Evolutionary conservation across 345 rosid species (phyloP).

Genomic region (Lenwebbia sp.): DNA sequence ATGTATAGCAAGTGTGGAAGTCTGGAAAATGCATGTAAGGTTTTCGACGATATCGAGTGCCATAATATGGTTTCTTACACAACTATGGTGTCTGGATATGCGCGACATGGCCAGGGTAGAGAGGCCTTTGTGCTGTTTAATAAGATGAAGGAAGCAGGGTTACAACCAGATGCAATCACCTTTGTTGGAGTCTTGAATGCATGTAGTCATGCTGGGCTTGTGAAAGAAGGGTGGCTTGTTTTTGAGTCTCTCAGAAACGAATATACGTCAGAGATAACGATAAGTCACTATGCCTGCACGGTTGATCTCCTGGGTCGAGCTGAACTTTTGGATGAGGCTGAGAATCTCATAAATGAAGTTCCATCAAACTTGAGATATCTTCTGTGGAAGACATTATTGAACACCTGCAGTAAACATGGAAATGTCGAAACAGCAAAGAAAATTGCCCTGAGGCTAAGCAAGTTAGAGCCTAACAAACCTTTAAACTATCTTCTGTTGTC

Average conservation of each 20-base stretch:
- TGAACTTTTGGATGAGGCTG: background rate
- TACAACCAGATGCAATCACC: slow-evolving; percentile 1
- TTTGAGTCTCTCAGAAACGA: background rate
- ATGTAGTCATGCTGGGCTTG: slow-evolving; percentile 8
- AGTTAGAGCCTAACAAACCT: background rate
- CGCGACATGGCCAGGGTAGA: background rate
- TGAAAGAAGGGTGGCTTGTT: slow-evolving; percentile 2
- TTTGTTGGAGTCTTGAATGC: slow-evolving; percentile 1
- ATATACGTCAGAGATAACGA: background rate
- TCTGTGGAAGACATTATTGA: slow-evolving; percentile 1
- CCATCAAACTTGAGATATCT: background rate
- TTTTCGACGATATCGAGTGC: slow-evolving; percentile 11
- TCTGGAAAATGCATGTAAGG: slow-evolving; percentile 13
- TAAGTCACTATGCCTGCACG: slow-evolving; percentile 6
- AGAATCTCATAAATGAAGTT: background rate
- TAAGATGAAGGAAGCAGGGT: background rate
- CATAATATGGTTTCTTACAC: background rate
- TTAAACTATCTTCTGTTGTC: background rate
- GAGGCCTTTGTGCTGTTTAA: background rate
- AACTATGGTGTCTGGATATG: background rate
- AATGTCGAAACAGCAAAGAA: background rate
- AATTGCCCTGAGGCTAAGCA: background rate
- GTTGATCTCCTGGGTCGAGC: slow-evolving; percentile 7
- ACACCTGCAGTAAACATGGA: slow-evolving; percentile 5
- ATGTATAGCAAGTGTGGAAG: background rate